Conservation (phyloP, 2,329 filamentous ascomycete genomes). For the Pseudogymnoascus sp. region DNA sequence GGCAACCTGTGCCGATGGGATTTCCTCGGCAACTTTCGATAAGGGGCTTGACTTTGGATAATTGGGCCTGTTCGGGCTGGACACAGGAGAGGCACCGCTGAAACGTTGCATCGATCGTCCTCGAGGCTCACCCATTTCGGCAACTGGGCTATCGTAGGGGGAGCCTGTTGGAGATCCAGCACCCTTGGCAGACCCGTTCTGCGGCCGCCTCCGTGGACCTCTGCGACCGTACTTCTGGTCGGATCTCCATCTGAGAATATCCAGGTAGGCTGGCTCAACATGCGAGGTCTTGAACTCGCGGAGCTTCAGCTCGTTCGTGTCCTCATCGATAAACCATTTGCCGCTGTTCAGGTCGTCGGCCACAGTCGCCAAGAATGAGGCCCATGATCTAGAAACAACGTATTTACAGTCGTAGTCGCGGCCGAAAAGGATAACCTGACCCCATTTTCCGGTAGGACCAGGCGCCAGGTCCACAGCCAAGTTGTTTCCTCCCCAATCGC, state of each 20-base stretch:
- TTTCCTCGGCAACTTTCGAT: constrained; percentile 68
- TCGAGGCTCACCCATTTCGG: constrained; percentile 53
- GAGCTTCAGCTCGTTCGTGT: constrained; percentile 83
- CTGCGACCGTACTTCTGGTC: constrained; percentile 83
- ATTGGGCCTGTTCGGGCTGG: constrained; percentile 58
- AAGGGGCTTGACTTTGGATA: constrained; percentile 65
- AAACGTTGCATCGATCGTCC: constrained; percentile 67
- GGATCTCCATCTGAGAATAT: constrained; percentile 88
- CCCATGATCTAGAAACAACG: constrained; percentile 89
- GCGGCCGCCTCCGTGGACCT: constrained; percentile 41
- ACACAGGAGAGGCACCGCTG: constrained; percentile 54
- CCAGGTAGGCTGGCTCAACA: constrained; percentile 88
- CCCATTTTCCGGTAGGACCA: constrained; percentile 84
- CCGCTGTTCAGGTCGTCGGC: constrained; percentile 87
- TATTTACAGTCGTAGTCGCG: constrained; percentile 99
- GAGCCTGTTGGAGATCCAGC: constrained; percentile 44
- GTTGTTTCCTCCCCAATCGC: constrained; percentile 98
- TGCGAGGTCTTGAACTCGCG: constrained; percentile 83
- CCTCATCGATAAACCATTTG: constrained; percentile 89
- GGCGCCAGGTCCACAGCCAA: constrained; percentile 88
- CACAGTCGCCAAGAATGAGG: constrained; percentile 73
- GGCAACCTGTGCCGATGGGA: constrained; percentile 19
- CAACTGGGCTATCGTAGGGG: constrained; percentile 60
- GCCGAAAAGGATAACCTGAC: constrained; percentile 92
- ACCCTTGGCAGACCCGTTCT: constrained; percentile 26